Evolutionary conservation across 2,329 filamentous ascomycete species (phyloP), one percentile per base, ranked within the genome.

Genomic region (Aaosphaeria arxii): DNA sequence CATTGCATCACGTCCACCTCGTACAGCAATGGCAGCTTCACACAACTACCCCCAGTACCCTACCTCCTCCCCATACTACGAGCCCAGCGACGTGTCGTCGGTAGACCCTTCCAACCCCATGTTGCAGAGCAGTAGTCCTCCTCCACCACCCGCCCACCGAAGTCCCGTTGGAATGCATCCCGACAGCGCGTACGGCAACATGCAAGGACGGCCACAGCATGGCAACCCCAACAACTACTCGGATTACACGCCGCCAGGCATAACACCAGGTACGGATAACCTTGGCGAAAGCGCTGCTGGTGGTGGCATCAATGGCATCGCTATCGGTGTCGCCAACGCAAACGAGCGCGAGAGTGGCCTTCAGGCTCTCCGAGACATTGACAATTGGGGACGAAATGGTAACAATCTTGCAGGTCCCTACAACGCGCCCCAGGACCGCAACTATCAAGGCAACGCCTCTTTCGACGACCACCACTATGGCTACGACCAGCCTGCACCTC

Each of bases 251-350:
- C 58, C 58, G 6, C 63, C 69, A 11, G 58, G 59, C 40, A 71
- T 74, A 29, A 86, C 84, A 1, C 82, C 83, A 2, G 85, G 82
- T 32, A 78, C 82, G 51, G 85, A 89, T 70, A 88, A 89, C 64
- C 82, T 86, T 54, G 78, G 85, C 51, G 75, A 82, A 43, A 68
- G 74, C 36, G 82, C 86, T 11, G 76, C 78, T 29, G 75, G 75
- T 24, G 86, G 84, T 57, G 86, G 84, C 47, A 83, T 89, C 68
- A 77, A 84, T 30, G 85, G 84, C 46, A 82, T 88, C 50, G 85
- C 86, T 36, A 77, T 84, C 59, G 81, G 75, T 47, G 81, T 87
- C 43, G 85, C 86, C 43, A 84, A 86, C 58, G 77, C 77, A 44
- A 82, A 64, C 49, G 60, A 66, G 52, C 75, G 84, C 52, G 80